Evolutionary conservation across 163 green algal genomes (phyloP).

Genomic region (Chlamydomonas reinhardtii): DNA sequence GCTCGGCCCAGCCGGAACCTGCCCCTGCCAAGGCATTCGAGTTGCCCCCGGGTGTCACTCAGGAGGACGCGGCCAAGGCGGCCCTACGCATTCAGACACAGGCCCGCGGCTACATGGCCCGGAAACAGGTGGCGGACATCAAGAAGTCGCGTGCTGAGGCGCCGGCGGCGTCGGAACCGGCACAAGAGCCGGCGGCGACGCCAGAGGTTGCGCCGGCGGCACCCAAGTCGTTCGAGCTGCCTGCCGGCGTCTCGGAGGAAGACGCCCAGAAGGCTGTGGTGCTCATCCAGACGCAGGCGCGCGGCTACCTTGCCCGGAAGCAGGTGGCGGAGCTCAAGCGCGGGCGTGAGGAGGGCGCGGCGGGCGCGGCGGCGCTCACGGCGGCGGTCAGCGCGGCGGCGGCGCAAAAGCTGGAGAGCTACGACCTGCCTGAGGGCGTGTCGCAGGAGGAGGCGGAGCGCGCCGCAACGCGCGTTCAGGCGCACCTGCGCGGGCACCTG

Average conservation of each 20-base stretch:
- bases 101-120: not conserved
- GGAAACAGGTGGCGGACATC: conserved; percentile 2
- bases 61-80: not conserved
- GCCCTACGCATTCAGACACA: not conserved
- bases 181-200: not conserved
- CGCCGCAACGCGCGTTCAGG: conserved; percentile 24
- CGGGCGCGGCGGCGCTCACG: conserved; percentile 16
- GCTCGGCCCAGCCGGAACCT: not conserved
- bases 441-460: conserved; percentile 4
- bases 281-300: not conserved
- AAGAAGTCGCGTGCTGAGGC: not conserved
- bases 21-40: not conserved
- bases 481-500: conserved; percentile 31
- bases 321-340: not conserved
- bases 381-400: not conserved
- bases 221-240: not conserved
- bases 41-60: not conserved
- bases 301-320: not conserved
- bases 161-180: not conserved
- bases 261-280: not conserved
- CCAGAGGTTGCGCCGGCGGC: not conserved
- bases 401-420: not conserved
- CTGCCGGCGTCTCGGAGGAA: not conserved
- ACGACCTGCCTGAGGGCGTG: not conserved
- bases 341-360: conserved; percentile 10